Base-by-base conservation (phyloP, 176 grass and related monocot genomes). In the Eragrostis curvula region DNA sequence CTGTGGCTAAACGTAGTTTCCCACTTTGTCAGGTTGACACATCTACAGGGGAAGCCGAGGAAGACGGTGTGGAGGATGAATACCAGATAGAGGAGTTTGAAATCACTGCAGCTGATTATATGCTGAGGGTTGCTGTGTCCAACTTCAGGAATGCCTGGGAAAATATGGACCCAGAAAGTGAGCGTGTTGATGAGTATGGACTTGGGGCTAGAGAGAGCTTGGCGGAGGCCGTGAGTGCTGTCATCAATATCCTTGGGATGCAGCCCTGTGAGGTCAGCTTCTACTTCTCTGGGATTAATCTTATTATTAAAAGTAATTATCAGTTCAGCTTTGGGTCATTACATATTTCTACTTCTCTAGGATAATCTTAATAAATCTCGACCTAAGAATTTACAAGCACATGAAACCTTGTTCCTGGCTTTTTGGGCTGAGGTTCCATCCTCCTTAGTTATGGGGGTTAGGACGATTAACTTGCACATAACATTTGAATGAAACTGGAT, bases 101-200 rank as follows among this genome's bases (percentile, higher is more conserved):
- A 77, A 84, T 99, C 73, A 81, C 87, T 42, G 79, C 85, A 17
- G 83, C 93, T 85, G 93, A 99, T 79, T 99, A 99, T 77, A 99
- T 99, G 96, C 52, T 95, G 79, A 96, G 85, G 76, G 89, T 99
- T 70, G 83, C 85, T 73, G 93, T 96, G 14, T 95, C 96, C 72
- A 99, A 96, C 77, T 96, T 99, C 78, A 96, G 89, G 66, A 99
- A 99, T 70, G 93, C 93, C 65, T 96, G 96, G 96, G 96, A 98
- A 76, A 93, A 79, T 81, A 90, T 99, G 89, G 93, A 87, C 68
- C 85, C 87, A 28, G 89, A 99, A 48, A 90, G 65, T 67, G 96
- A 99, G 77, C 89, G 85, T 27, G 64, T 99, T 1, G 96, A 99
- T 74, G 96, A 99, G 84, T 99, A 99, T 74, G 96, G 87, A 61